Percentiles rank a stretch among this genome's conserved stretches.
Evolutionary conservation across 2,329 filamentous ascomycete genomes (phyloP).

Genomic region (Diaporthe aspalathi): DNA sequence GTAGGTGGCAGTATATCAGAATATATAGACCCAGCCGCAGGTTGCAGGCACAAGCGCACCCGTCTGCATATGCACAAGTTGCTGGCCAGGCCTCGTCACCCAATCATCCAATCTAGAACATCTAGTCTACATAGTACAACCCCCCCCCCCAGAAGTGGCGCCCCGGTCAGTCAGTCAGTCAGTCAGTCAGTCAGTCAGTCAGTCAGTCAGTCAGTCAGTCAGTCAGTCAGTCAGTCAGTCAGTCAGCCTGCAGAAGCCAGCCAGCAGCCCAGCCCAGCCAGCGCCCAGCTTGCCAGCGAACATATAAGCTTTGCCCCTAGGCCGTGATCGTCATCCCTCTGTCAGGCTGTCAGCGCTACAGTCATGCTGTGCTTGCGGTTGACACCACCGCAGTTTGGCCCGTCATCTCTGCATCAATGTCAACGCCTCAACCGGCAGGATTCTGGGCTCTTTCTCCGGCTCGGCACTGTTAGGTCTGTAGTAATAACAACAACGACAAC

Average conservation of each 20-base stretch:
- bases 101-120: background rate
- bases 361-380: conserved; percentile 5
- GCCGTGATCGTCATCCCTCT: conserved; percentile 13
- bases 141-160: too few species aligned
- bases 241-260: background rate
- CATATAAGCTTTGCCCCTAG: conserved; percentile 24
- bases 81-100: background rate
- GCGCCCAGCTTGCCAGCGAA: background rate
- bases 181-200: too few species aligned
- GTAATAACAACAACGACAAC: background rate
- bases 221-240: too few species aligned
- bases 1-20: background rate
- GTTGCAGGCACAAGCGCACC: too few species aligned
- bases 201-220: too few species aligned
- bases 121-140: too few species aligned
- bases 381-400: background rate
- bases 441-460: background rate
- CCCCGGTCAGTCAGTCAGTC: too few species aligned
- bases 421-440: background rate
- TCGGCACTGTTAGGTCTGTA: too few species aligned
- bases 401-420: background rate
- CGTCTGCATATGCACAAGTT: conserved; percentile 4
- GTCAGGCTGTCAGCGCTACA: conserved; percentile 28
- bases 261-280: background rate
- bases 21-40: background rate